Base-by-base conservation (phyloP, 75 land plant genomes). In the Sequoiadendron giganteum region DNA sequence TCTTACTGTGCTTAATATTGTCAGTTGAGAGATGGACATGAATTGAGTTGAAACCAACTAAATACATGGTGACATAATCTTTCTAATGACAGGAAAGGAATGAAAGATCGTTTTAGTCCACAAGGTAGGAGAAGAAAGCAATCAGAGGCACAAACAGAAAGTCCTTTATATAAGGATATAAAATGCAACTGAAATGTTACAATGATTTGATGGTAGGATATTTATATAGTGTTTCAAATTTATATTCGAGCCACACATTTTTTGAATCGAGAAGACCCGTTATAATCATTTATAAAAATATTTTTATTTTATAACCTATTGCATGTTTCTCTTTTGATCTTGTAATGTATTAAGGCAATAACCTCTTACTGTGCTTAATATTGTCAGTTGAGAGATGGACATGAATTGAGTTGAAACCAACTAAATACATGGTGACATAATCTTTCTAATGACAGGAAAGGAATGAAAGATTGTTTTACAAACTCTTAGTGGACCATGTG, bases 381-480 rank as follows among this genome's bases (percentile, higher is more conserved):
- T 25, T 47, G 56, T 16, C n/a, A 34, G n/a, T 28, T 39, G 32
- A 45, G 4, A 55, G 47, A 40, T 48, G 38, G 34, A 28, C 77
- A 18, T 49, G 3, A 87, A 18, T 25, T 58, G 34, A 38, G 40
- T 70, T 61, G 36, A 65, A 10, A 36, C 3, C 52, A 39, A 21
- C 58, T 32, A 52, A 52, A 34, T 47, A 32, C 34, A 13, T 68
- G 48, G 21, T 87, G 19, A 56, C 32, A 16, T n/a, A 85, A 86
- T 88, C 25, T 52, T 25, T 28, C 21, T 34, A 28, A 11, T 88
- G 36, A 83, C 90, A 98, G 99, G 99, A 97, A 85, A 89, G 94
- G 81, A 98, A 96, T 91, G 95, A 95, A 87, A 92, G 91, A 86
- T 89, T 98, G 75, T 98, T 97, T 85, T 98, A 97, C 89, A 98